Evolutionary conservation across 2,329 filamentous ascomycete genomes (phyloP), one percentile per base, ranked within the genome.

Genomic region (Dendryphion nanum): DNA sequence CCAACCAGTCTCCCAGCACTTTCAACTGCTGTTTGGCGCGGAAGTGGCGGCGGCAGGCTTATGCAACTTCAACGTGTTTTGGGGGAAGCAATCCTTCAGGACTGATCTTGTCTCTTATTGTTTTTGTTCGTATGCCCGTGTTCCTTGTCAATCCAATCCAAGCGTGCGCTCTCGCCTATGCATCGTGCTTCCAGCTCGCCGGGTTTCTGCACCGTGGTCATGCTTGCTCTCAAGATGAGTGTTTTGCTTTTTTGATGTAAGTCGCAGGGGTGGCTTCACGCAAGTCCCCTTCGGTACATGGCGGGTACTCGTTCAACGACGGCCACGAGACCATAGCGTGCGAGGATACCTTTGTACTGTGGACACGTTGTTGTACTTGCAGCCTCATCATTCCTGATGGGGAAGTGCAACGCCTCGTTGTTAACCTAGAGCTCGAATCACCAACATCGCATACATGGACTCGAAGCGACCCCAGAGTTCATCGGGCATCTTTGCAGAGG

Each of bases 21-120:
- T 26, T 8, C n/a, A 8, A 26, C 23, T 47, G 37, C 35, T 37
- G 38, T 35, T 40, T 43, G 28, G 34, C 23, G 35, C 42, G 42
- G 47, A 44, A 40, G 47, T 50, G 47, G 47, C 47, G 45, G 38
- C 47, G 47, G 47, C 42, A 44, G 47, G 47, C 47, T 48, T 48
- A 47, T 47, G 47, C 46, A 43, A 33, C 36, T 12, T 38, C 35
- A 50, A 47, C 44, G 41, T 47, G 44, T 18, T 18, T 29, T 35
- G 30, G 39, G 30, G 20, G 37, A 35, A 30, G 31, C 33, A n/a
- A n/a, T n/a, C n/a, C n/a, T n/a, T n/a, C n/a, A n/a, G n/a, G n/a
- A n/a, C n/a, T n/a, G n/a, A n/a, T n/a, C n/a, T n/a, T n/a, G n/a
- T n/a, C n/a, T n/a, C n/a, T n/a, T n/a, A n/a, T n/a, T n/a, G n/a